Base-by-base conservation (phyloP, 2,329 filamentous ascomycete genomes). In the Colletotrichum cordylinicola region DNA sequence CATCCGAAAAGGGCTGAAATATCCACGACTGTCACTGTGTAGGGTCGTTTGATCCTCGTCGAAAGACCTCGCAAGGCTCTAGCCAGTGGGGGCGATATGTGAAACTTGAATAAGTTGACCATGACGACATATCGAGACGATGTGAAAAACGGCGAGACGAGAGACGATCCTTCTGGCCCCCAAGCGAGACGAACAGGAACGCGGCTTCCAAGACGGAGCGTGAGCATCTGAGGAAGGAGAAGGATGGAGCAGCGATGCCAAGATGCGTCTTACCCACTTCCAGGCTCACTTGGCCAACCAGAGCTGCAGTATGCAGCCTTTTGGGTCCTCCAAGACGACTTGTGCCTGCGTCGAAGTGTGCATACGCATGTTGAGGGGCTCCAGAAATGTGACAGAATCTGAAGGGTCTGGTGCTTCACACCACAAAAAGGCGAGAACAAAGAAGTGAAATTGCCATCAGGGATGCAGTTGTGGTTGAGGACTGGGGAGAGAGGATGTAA, bases 341-440 rank as follows among this genome's bases (percentile, higher is more conserved):
- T 69, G 64, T 75, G 73, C 70, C 70, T 73, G 73, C 73, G 37
- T 75, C 37, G 39, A 21, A 67, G 70, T 64, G n/a, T 72, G 73
- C 69, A 67, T 61, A 33, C 16, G 21, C 62, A 48, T 67, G 18
- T 31, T 55, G 56, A 55, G 56, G 21, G 55, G 31, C 55, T 48
- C 13, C 12, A 62, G 52, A 16, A 35, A 58, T 75, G 69, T 62
- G 39, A 58, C 35, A 33, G 55, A 18, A 27, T 67, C 27, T 15
- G 3, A 67, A 21, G 31, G 31, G 67, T 62, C 39, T 56, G 69
- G 7, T 33, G 55, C 43, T 27, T 24, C 29, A 35, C 35, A 27
- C 33, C 21, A 21, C 61, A 6, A 35, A 13, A 16, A 21, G 4
- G 35, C n/a, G 33, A 33, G 21, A 48, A 31, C 8, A 33, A 39